Base-by-base conservation (phyloP, 2,329 filamentous ascomycete species). In the Amylocarpus encephaloides region DNA sequence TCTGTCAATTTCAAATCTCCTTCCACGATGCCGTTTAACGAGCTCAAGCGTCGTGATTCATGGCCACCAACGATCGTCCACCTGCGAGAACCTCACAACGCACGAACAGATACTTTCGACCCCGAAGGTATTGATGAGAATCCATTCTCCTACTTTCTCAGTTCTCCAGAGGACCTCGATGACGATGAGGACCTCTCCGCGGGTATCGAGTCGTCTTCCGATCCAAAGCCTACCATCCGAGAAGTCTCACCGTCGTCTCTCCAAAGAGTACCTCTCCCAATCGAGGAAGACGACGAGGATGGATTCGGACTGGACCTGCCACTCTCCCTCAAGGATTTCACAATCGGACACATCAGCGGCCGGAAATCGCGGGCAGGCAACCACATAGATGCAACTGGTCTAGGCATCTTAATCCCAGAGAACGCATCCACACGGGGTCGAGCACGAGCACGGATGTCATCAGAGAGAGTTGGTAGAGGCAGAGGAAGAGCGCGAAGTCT, bases 141-240 rank as follows among this genome's bases (percentile, higher is more conserved):
- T 49, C 64, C 64, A 3, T 64, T 67, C 39, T 59, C 64, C 6
- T 66, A 61, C 57, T 67, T 67, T 49, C 64, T 67, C 40, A 59
- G 64, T 10, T 56, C 58, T 0, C 59, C 61, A n/a, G 62, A 62
- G 13, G 60, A 65, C 18, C 30, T 58, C 30, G 59, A 63, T 29
- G 58, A 54, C n/a, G 55, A 62, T 18, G 59, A 62, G 29, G 64
- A 67, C 30, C 59, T 66, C 3, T 60, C 58, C 10, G 64, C 64
- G 6, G 64, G 64, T 3, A 67, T 67, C 44, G 63, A 66, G 50
- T 58, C 59, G 4, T 51, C 59, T 5, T 50, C 59, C 9, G 49
- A 55, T 11, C 43, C 35, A 2, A 43, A 50, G 12, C 52, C 57
- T 12, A 49, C 55, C 26, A 61, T 67, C 3, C 54, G 64, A 42